Base-by-base conservation (phyloP, 306 rosid species). In the Vachellia pachyceras region DNA sequence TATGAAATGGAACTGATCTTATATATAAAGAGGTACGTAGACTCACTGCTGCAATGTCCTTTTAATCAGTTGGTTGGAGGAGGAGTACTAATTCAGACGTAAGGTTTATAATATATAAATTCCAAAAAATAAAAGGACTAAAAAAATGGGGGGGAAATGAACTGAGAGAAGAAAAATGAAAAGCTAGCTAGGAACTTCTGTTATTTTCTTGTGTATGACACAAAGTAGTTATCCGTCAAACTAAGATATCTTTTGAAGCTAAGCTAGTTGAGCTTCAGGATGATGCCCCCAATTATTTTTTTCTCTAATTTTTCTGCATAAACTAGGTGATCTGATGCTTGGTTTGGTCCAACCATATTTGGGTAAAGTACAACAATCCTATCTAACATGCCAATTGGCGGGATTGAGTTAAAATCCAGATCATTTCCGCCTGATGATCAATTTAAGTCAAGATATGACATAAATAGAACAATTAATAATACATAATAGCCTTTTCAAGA, bases 321-420 rank as follows among this genome's bases (percentile, higher is more conserved):
- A 29, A 71, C 80, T 76, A 69, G 80, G 83, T 85, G 80, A 74
- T 66, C 69, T 42, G 85, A 72, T 40, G 29, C 79, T 75, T 60
- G 77, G 85, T 87, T 88, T 90, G 94, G 90, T 90, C 85, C 84
- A 86, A 72, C 88, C 82, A 84, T 69, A 75, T 75, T 52, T 50
- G 79, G 86, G 84, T 88, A 14, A 83, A 88, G 88, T 85, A 82
- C 80, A 90, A 42, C 71, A n/a, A 79, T 58, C 72, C 35, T 63
- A 71, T 25, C 76, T 58, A 79, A 54, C 72, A 4, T 33, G n/a
- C 69, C 58, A 54, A 68, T 44, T 33, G 61, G 74, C 33, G 36
- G 50, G 69, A 29, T 44, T 17, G 52, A 67, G 41, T 44, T 70
- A 25, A 22, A 13, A 58, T 4, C 33, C 40, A 57, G 42, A 45